These are phyloP conservation scores for Colletotrichum tamarilloi DNA, from an alignment of 2,329 filamentous ascomycete genomes.

Conservation along the genomic window DNA sequence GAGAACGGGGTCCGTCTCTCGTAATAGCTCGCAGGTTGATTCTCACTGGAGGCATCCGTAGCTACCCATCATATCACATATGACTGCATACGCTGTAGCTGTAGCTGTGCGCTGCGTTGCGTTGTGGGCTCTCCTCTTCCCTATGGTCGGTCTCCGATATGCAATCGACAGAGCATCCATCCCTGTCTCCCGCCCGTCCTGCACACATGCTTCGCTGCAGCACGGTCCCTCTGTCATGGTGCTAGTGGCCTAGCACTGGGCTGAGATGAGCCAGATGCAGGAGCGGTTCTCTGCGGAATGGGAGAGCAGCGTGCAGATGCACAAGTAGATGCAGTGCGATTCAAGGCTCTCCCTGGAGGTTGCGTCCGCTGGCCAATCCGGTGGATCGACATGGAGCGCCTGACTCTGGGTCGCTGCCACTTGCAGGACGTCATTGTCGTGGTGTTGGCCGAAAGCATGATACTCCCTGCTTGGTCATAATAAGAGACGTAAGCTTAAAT, in stretches of 20 bases:
- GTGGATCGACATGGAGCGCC: constrained; percentile 20
- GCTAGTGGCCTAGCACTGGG: constrained; percentile 26
- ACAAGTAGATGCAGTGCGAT: constrained; percentile 33
- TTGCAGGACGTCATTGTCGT: constrained; percentile 34
- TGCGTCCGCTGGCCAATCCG: constrained; percentile 30
- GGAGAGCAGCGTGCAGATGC: constrained; percentile 25
- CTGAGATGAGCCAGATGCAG: constrained; percentile 28
- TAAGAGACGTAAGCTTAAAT: constrained; percentile 1
- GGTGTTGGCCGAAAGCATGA: constrained; percentile 20
- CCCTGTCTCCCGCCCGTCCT: constrained; percentile 32
- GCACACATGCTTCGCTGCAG: constrained; percentile 24
- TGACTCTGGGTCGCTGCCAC: constrained; percentile 34
- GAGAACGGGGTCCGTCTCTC: constrained; percentile 20
- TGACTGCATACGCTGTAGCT: constrained; percentile 17
- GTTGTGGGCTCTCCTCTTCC: background rate
- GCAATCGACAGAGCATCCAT: constrained; percentile 23
- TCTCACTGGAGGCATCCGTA: constrained; percentile 10
- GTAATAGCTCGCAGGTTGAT: constrained; percentile 6
- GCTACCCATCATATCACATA: constrained; percentile 15
- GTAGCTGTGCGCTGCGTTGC: background rate
- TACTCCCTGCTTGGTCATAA: background rate
- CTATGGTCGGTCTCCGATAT: constrained; percentile 2
- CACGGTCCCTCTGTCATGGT: constrained; percentile 13
- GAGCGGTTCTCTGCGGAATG: constrained; percentile 3
- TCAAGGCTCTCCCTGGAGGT: constrained; percentile 2